phyloP scores from a whole-genome alignment of 495 filamentous ascomycete genomes.

The Aspergillus asperescens region DNA sequence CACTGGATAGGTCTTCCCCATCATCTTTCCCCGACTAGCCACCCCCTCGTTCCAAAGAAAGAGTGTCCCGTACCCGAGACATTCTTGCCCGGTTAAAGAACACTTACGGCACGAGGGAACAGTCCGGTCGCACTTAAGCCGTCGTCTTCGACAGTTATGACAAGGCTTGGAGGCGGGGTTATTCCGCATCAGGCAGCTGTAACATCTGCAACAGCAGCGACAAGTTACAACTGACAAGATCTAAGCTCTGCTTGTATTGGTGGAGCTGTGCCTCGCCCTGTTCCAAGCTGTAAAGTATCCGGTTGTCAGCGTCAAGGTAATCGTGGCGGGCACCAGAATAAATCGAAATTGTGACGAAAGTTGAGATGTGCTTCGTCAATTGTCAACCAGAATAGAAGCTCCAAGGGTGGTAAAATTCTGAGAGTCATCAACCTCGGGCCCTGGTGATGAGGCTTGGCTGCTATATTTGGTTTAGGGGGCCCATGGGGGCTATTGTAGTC shows the following conservation, averaged over 20 bases:
- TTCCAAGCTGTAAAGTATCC: no score
- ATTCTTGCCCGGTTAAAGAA: not conserved
- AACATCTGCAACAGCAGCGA: no score
- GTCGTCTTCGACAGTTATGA: constrained; percentile 10
- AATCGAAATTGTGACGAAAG: not conserved
- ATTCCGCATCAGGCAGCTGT: not conserved
- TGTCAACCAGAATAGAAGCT: no score
- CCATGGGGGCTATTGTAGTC: no score
- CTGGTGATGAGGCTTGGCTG: constrained; percentile 4
- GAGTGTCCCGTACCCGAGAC: constrained; percentile 7
- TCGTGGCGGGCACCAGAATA: no score
- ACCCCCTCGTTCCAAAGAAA: constrained; percentile 12
- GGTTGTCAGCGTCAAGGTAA: not conserved
- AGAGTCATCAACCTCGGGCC: no score
- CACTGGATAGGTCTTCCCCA: constrained; percentile 6
- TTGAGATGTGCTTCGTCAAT: no score
- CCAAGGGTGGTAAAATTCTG: no score
- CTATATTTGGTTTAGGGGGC: not conserved
- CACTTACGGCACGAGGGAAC: constrained; percentile 9
- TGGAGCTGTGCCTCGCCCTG: no score
- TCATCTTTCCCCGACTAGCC: constrained; percentile 14
- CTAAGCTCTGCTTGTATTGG: no score
- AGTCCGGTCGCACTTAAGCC: constrained; percentile 15
- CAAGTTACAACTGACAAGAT: no score
- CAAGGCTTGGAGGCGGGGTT: constrained; percentile 5